Evolutionary conservation across 2,329 filamentous ascomycete species (phyloP).

Genomic region (Aspergillus proliferans): DNA sequence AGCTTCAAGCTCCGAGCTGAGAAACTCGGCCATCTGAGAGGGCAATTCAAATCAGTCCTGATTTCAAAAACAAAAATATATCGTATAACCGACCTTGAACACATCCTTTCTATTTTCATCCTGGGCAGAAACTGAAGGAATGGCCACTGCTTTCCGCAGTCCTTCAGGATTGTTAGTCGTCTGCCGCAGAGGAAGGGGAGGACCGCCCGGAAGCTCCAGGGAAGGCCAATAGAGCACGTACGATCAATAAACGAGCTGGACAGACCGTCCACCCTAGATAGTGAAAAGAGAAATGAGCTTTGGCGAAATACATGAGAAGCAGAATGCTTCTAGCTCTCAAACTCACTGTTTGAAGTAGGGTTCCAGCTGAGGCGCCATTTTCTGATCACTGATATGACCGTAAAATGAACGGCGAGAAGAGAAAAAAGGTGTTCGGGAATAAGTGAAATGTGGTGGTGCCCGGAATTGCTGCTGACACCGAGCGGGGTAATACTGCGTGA

Average conservation of each 20-base stretch:
- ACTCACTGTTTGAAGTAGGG: slow-evolving; percentile 76
- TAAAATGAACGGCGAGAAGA: slow-evolving; percentile 34
- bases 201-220: not conserved
- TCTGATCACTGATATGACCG: slow-evolving; percentile 45
- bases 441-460: slow-evolving; percentile 1
- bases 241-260: slow-evolving; percentile 81
- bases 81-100: slow-evolving; percentile 54
- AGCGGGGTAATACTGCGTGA: not conserved
- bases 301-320: slow-evolving; percentile 10
- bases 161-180: slow-evolving; percentile 25
- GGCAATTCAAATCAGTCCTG: not conserved
- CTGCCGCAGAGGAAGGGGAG: not conserved
- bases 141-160: slow-evolving; percentile 85
- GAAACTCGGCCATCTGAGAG: slow-evolving; percentile 76
- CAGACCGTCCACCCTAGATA: slow-evolving; percentile 60
- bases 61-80: not conserved
- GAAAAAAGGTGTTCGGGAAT: slow-evolving; percentile 8
- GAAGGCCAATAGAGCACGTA: slow-evolving; percentile 20
- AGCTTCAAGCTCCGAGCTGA: slow-evolving; percentile 71
- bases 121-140: slow-evolving; percentile 91
- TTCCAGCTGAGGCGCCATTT: slow-evolving; percentile 87
- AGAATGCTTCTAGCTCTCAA: not conserved
- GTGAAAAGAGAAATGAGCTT: not conserved
- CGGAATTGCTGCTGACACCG: not conserved
- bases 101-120: slow-evolving; percentile 85